Conservation (phyloP, 2,329 filamentous ascomycete species). For the Arthroderma uncinatum region DNA sequence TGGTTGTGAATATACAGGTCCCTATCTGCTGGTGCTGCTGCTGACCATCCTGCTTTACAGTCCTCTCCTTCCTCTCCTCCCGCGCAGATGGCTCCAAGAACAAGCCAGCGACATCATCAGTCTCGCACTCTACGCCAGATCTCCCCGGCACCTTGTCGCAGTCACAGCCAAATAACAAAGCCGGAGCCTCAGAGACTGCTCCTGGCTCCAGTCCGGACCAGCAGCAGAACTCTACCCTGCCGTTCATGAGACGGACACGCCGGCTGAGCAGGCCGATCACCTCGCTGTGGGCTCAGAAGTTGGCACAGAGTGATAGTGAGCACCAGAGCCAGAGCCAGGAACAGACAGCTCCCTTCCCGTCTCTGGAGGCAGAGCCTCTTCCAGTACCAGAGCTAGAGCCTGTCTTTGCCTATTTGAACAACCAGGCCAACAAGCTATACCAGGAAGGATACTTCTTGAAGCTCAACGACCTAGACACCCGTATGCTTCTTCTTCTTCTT, state of each 20-base stretch:
- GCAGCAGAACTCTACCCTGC: background rate
- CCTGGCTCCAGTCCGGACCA: background rate
- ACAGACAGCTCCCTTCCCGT: background rate
- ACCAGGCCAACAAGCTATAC: conserved; percentile 90
- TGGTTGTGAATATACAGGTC: no score
- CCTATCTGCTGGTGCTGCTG: background rate
- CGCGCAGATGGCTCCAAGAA: conserved; percentile 9
- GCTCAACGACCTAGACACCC: conserved; percentile 82
- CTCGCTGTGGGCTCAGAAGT: background rate
- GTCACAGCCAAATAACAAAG: background rate
- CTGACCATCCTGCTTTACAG: conserved; percentile 5
- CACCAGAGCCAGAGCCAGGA: background rate
- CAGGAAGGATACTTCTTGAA: conserved; percentile 98
- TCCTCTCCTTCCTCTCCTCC: conserved; percentile 12
- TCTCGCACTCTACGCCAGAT: conserved; percentile 8
- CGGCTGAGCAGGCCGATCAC: conserved; percentile 1
- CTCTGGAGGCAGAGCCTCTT: background rate
- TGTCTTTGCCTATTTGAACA: conserved; percentile 88
- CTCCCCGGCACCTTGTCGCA: background rate
- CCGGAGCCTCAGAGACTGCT: conserved; percentile 4
- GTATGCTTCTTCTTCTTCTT: conserved; percentile 45
- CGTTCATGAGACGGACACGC: background rate
- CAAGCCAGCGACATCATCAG: background rate
- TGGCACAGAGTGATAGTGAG: background rate
- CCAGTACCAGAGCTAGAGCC: conserved; percentile 71